Base-by-base conservation (phyloP, 176 grass and related monocot genomes). In the Bothriochloa decipiens region DNA sequence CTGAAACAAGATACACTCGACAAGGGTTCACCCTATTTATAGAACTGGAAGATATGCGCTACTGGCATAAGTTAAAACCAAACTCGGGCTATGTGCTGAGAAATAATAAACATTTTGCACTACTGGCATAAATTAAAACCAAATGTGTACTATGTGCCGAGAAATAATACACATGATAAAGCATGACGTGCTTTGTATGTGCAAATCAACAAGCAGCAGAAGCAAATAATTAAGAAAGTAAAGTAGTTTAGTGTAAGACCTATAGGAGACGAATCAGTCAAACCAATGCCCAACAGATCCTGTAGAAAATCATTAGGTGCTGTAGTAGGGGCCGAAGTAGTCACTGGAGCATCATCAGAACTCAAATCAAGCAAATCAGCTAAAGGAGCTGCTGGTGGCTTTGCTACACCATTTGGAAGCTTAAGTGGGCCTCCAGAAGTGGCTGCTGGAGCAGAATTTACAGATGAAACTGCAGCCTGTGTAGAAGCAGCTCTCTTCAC, bases 311-410 rank as follows among this genome's bases (percentile, higher is more conserved):
- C 81, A 70, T 75, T 91, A 81, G 86, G 74, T 15, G 83, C 69
- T 78, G 91, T 65, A 74, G 86, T 70, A 79, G 91, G 76, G 62
- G 65, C 73, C 50, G 86, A 92, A 79, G 78, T 64, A 77, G 80
- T 71, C 55, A 47, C 86, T 84, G 90, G 86, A 36, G 75, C 45
- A 91, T 99, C 91, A 49, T 99, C 97, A 36, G 88, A 90, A 79
- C 84, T 91, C 57, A 99, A 89, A 92, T 99, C 97, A 80, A 99
- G 93, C 58, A 99, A 87, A 88, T 99, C 93, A 18, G 90, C 85
- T 61, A 99, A 87, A 15, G 90, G 87, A 76, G 89, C 65, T 65
- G 91, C 6, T 81, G 90, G 88, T 79, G 88, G 93, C 66, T 99
- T 99, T 40, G 88, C 86, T 75, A 94, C 90, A 79, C 97, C 97